Percentiles rank a stretch among this genome's conserved stretches.
Conservation (phyloP, 352 stramenopile genomes). For the Phytophthora cryptogea region DNA sequence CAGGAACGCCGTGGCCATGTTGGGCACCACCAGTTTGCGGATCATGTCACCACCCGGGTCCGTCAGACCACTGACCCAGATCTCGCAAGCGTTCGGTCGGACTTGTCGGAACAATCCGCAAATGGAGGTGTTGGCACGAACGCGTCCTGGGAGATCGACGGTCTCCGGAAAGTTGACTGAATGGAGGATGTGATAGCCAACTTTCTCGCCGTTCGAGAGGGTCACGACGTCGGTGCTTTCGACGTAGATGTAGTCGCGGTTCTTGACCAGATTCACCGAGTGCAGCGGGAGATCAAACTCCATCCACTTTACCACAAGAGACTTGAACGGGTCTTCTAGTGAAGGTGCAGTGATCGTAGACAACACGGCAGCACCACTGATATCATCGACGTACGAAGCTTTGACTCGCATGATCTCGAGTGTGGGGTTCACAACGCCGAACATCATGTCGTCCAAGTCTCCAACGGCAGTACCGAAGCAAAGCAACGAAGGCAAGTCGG, state of each 20-base stretch:
- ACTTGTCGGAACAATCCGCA: conserved; percentile 45
- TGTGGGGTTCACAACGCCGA: conserved; percentile 54
- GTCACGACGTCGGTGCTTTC: conserved; percentile 44
- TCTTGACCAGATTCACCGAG: conserved; percentile 33
- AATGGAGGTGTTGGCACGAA: conserved; percentile 49
- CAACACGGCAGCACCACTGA: conserved; percentile 52
- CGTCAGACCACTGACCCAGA: conserved; percentile 42
- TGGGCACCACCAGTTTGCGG: conserved; percentile 35
- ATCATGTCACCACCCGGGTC: conserved; percentile 44
- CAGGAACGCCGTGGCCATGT: conserved; percentile 37
- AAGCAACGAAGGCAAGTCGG: conserved; percentile 32
- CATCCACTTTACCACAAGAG: conserved; percentile 62
- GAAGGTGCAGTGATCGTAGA: conserved; percentile 41
- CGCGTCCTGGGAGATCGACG: conserved; percentile 33
- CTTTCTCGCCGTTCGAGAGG: conserved; percentile 36
- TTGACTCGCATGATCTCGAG: conserved; percentile 53
- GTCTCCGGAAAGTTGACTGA: conserved; percentile 45
- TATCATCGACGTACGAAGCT: conserved; percentile 50
- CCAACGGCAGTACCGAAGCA: conserved; percentile 41
- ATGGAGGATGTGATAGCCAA: conserved; percentile 50
- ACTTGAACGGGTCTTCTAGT: conserved; percentile 52
- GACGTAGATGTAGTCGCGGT: conserved; percentile 58
- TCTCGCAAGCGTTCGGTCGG: conserved; percentile 32
- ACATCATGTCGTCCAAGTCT: conserved; percentile 59
- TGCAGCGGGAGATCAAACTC: conserved; percentile 37